Percentiles rank a stretch among this genome's conserved stretches.
Evolutionary conservation across 352 stramenopile species (phyloP).

Genomic region (Phytophthora agathidicida): DNA sequence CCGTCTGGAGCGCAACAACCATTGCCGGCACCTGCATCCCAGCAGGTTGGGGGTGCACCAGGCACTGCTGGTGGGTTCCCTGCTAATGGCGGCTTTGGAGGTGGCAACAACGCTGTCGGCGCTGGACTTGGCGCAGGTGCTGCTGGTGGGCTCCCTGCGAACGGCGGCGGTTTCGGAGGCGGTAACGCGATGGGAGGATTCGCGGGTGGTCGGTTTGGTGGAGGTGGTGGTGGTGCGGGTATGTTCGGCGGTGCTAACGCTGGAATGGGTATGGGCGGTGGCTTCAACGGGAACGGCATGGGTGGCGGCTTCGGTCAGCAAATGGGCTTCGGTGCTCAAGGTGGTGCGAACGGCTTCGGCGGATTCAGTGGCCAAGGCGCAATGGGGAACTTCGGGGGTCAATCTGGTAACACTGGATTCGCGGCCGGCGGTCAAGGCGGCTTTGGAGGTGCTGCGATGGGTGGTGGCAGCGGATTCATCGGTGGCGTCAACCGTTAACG

Average conservation of each 20-base stretch:
- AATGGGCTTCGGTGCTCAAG: constrained; percentile 14
- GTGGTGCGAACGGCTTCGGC: constrained; percentile 9
- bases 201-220: too few relatives aligned
- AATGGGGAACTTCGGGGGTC: constrained; percentile 4
- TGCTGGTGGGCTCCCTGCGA: constrained; percentile 1
- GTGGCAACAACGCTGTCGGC: too few relatives aligned
- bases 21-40: background rate
- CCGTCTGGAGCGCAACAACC: constrained; percentile 8
- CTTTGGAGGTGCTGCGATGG: background rate
- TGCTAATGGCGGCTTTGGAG: constrained; percentile 10
- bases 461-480: background rate
- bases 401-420: background rate
- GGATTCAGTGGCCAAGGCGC: constrained; percentile 2
- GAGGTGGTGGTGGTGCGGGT: too few relatives aligned
- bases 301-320: too few relatives aligned
- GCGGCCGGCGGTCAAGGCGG: background rate
- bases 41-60: constrained; percentile 1
- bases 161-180: constrained; percentile 5
- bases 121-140: too few relatives aligned
- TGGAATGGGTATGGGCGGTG: too few relatives aligned
- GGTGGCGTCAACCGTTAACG: constrained; percentile 2
- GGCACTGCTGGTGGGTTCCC: constrained; percentile 3
- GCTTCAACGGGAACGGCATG: too few relatives aligned
- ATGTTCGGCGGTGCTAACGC: too few relatives aligned
- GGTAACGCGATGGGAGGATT: too few relatives aligned